These are phyloP conservation scores for Colletotrichum coccodes DNA, from an alignment of 2,329 filamentous ascomycete genomes.

Conservation along the genomic window DNA sequence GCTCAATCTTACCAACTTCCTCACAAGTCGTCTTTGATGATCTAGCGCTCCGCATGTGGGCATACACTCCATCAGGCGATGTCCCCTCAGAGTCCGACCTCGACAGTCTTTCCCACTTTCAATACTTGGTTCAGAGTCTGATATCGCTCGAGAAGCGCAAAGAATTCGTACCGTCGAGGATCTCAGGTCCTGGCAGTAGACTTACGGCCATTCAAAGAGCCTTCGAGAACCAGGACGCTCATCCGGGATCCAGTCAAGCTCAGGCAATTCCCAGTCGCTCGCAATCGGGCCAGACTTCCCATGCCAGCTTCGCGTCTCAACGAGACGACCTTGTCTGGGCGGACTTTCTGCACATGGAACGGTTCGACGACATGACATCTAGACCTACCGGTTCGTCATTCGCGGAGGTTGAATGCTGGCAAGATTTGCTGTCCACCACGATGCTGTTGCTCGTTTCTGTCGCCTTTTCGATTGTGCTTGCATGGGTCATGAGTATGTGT, in stretches of 20 bases:
- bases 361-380: conserved; percentile 5
- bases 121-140: conserved; percentile 37
- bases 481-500: conserved; percentile 19
- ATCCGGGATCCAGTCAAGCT: neutral
- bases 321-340: conserved; percentile 17
- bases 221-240: conserved; percentile 14
- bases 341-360: conserved; percentile 27
- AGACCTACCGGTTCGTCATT: neutral
- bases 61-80: neutral
- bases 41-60: conserved; percentile 38
- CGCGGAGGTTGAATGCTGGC: conserved; percentile 1
- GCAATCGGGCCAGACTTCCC: neutral
- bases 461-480: conserved; percentile 30
- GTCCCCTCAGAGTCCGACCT: neutral
- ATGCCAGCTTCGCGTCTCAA: neutral
- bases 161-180: neutral
- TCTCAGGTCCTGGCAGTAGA: conserved; percentile 5
- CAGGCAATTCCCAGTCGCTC: conserved; percentile 17
- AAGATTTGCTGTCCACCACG: conserved; percentile 29
- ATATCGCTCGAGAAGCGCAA: conserved; percentile 29
- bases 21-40: conserved; percentile 38
- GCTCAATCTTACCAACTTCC: conserved; percentile 28
- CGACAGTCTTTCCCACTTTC: conserved; percentile 32
- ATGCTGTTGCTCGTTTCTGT: conserved; percentile 34
- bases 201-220: conserved; percentile 27